A percentile compares a stretch with the other conserved stretches of the same genome.
These are phyloP conservation scores for Flaveria linearis DNA, from an alignment of 129 eudicot genomes.

Conservation along the genomic window DNA sequence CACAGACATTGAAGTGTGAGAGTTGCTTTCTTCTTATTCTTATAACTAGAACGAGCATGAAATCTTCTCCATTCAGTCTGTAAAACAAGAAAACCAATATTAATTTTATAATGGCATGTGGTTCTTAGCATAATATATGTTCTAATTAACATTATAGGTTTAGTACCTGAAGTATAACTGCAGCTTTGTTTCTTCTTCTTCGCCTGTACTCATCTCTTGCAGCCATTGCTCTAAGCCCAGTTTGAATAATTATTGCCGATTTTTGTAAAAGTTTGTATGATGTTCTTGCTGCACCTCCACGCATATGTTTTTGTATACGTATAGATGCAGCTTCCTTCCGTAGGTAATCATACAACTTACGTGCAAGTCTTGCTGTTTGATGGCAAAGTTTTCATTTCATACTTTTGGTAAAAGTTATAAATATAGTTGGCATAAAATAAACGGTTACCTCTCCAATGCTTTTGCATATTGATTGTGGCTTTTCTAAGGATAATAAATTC, in stretches of 20 bases:
- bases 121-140: not conserved
- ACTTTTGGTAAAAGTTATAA: conserved; percentile 8
- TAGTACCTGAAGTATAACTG: conserved; percentile 80
- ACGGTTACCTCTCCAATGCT: conserved; percentile 87
- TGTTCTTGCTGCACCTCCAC: conserved; percentile 69
- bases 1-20: conserved; percentile 90
- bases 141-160: not conserved
- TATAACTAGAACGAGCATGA: conserved; percentile 64
- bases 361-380: conserved; percentile 74
- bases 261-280: conserved; percentile 58
- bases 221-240: conserved; percentile 89
- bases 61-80: conserved; percentile 86
- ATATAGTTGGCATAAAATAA: conserved; percentile 14
- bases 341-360: conserved; percentile 65
- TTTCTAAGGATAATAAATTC: conserved; percentile 65
- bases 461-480: conserved; percentile 75
- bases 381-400: conserved; percentile 22
- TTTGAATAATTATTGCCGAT: conserved; percentile 70
- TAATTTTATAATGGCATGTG: not conserved
- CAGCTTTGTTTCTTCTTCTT: conserved; percentile 84
- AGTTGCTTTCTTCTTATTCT: conserved; percentile 63
- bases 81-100: conserved; percentile 27
- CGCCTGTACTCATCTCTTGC: conserved; percentile 77
- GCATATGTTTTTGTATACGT: conserved; percentile 81
- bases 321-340: conserved; percentile 87